Evolutionary conservation across 352 stramenopile species (phyloP).

Genomic region (Phytophthora citrophthora): DNA sequence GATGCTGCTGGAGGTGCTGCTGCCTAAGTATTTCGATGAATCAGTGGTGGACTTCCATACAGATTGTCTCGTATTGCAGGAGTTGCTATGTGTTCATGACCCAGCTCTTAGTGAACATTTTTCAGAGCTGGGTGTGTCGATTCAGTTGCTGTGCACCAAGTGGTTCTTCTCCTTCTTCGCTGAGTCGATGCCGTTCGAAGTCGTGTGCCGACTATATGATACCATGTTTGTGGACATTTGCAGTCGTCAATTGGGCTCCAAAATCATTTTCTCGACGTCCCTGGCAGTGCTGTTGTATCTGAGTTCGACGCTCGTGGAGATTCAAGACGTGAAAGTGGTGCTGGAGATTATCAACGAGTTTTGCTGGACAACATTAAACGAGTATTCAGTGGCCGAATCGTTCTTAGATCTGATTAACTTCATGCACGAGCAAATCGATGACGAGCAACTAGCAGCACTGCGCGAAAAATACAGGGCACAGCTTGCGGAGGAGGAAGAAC

Average conservation of each 20-base stretch:
- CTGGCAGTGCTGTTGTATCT: constrained; percentile 80
- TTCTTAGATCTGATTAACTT: constrained; percentile 82
- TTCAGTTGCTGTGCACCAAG: constrained; percentile 83
- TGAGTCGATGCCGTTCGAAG: constrained; percentile 82
- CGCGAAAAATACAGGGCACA: constrained; percentile 64
- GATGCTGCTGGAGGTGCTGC: constrained; percentile 69
- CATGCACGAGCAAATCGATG: constrained; percentile 67
- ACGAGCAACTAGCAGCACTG: constrained; percentile 59
- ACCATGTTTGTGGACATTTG: constrained; percentile 79
- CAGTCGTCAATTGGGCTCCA: constrained; percentile 48
- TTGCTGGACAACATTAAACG: constrained; percentile 69
- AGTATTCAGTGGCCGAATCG: constrained; percentile 75
- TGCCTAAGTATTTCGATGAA: constrained; percentile 85
- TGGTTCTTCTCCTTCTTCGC: constrained; percentile 90
- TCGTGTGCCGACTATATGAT: constrained; percentile 81
- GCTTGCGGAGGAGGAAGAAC: constrained; percentile 62
- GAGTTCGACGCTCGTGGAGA: constrained; percentile 69
- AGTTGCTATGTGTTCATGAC: constrained; percentile 64
- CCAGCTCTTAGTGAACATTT: constrained; percentile 65
- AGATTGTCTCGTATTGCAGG: constrained; percentile 82
- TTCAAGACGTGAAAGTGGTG: constrained; percentile 76
- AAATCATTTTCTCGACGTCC: constrained; percentile 81
- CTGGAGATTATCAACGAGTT: constrained; percentile 85
- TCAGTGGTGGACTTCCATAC: constrained; percentile 84
- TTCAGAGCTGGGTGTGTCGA: constrained; percentile 59